These are phyloP conservation scores for Erodium moschatum DNA, from an alignment of 441 rosid genomes.

Conservation along the genomic window DNA sequence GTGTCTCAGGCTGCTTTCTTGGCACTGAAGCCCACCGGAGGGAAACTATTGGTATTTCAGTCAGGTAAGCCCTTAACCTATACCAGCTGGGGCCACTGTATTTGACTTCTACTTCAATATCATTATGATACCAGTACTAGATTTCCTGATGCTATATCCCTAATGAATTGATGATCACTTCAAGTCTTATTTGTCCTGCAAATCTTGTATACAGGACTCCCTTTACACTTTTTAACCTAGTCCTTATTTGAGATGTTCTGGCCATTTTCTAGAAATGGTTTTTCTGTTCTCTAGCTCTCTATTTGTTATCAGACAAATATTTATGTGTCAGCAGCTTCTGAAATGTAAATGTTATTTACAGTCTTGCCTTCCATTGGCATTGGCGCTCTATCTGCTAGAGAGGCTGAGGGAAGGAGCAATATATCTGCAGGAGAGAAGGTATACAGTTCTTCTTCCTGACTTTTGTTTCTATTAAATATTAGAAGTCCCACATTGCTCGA, in stretches of 20 bases:
- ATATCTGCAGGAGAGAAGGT: slow-evolving; percentile 56
- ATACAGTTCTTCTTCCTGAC: too few species aligned
- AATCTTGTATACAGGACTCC: not conserved
- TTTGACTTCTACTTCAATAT: not conserved
- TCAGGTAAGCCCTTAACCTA: slow-evolving; percentile 45
- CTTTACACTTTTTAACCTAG: not conserved
- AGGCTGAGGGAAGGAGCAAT: slow-evolving; percentile 87
- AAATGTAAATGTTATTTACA: slow-evolving; percentile 22
- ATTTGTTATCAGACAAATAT: not conserved
- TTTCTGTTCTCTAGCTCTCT: not conserved
- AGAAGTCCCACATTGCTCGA: too few species aligned
- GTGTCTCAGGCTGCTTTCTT: slow-evolving; percentile 62
- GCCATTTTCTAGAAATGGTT: not conserved
- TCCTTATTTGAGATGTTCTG: not conserved
- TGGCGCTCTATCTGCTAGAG: slow-evolving; percentile 84
- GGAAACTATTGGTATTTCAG: slow-evolving; percentile 88
- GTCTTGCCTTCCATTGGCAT: slow-evolving; percentile 86
- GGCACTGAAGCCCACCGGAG: slow-evolving; percentile 84
- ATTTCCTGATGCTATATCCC: not conserved
- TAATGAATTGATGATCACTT: too few species aligned
- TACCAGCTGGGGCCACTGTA: not conserved
- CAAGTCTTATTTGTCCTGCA: not conserved
- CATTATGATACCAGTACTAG: not conserved
- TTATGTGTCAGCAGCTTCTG: not conserved
- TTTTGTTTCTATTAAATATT: too few species aligned